Evolutionary conservation across 352 stramenopile genomes (phyloP).

Genomic region (Pythium scleroteichum): DNA sequence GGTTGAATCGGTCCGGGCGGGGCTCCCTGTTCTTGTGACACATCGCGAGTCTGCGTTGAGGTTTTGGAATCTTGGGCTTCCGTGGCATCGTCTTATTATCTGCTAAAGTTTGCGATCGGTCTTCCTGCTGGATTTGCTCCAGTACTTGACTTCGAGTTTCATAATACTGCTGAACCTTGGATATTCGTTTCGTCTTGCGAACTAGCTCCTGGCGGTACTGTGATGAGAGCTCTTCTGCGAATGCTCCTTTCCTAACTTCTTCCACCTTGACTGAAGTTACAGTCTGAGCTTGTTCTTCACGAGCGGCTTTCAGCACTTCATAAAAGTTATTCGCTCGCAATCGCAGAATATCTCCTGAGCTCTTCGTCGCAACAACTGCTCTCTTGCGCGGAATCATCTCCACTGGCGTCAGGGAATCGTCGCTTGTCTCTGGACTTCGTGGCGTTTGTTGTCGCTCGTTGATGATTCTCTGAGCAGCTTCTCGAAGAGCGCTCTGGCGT

Average conservation of each 20-base stretch:
- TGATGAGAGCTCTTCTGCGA: conserved; percentile 45
- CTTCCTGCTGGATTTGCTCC: conserved; percentile 38
- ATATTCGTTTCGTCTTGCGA: conserved; percentile 48
- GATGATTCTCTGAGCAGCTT: conserved; percentile 42
- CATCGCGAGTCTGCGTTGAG: conserved; percentile 33
- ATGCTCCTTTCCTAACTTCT: conserved; percentile 53
- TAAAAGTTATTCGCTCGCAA: conserved; percentile 3
- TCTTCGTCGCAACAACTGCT: background rate
- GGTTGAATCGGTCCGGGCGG: conserved; percentile 68
- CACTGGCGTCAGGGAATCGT: background rate
- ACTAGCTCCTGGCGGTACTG: conserved; percentile 66
- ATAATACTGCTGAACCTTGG: conserved; percentile 53
- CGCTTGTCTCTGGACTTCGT: background rate
- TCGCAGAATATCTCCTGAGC: background rate
- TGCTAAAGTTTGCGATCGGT: conserved; percentile 25
- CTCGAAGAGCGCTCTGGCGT: conserved; percentile 35
- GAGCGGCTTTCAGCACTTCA: conserved; percentile 11
- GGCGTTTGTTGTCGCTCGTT: conserved; percentile 7
- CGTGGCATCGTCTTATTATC: conserved; percentile 22
- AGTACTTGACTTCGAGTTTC: conserved; percentile 51
- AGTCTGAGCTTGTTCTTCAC: background rate
- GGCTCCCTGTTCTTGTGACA: conserved; percentile 49
- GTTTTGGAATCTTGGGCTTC: conserved; percentile 78
- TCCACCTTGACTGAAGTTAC: conserved; percentile 13
- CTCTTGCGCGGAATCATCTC: background rate